Conservation (phyloP, 495 filamentous ascomycete genomes). For the Thermothielavioides terrestris region DNA sequence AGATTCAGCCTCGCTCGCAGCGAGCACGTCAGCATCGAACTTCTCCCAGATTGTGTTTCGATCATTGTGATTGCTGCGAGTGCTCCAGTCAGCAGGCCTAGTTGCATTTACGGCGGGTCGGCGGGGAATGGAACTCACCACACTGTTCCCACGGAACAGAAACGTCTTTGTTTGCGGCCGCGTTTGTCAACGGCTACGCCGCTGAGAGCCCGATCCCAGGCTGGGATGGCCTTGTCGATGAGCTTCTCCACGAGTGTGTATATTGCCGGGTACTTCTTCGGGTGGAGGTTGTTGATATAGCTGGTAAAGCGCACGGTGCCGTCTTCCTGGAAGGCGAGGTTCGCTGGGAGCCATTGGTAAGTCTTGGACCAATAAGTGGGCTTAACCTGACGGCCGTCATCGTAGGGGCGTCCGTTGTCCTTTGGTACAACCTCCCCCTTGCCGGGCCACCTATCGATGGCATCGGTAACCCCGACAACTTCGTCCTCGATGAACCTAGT, state of each 20-base stretch:
- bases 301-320: slow-evolving; percentile 56
- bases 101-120: neutral
- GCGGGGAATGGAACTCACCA: neutral
- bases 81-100: neutral
- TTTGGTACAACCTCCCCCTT: slow-evolving; percentile 23
- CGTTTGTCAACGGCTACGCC: slow-evolving; percentile 37
- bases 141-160: neutral
- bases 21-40: neutral
- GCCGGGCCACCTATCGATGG: slow-evolving; percentile 25
- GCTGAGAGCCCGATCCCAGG: slow-evolving; percentile 44
- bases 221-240: slow-evolving; percentile 42
- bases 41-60: slow-evolving; percentile 3
- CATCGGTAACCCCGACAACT: slow-evolving; percentile 22
- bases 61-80: slow-evolving; percentile 5
- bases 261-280: slow-evolving; percentile 35
- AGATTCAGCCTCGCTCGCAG: neutral
- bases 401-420: slow-evolving; percentile 12
- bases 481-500: slow-evolving; percentile 29
- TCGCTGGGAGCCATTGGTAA: slow-evolving; percentile 57
- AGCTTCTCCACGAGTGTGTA: slow-evolving; percentile 48
- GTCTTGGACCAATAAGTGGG: slow-evolving; percentile 34
- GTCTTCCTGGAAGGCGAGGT: slow-evolving; percentile 39
- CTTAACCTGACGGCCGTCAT: too few species aligned
- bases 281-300: slow-evolving; percentile 63
- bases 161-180: neutral